phyloP scores from a whole-genome alignment of 352 stramenopile species.

The Blastocystis sp. region DNA sequence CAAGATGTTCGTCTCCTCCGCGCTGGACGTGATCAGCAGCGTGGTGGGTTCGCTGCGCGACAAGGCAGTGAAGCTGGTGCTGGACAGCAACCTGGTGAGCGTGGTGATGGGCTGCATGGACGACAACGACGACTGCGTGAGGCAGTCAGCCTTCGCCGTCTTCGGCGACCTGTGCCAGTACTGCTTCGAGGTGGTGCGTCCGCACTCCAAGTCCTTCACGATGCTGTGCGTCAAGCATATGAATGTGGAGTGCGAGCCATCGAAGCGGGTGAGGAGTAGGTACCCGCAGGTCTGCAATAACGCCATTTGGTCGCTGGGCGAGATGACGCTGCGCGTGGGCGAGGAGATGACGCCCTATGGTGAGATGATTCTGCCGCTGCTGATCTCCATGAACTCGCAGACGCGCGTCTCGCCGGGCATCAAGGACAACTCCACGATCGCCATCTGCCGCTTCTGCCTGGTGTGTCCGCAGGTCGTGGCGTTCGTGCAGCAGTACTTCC shows the following conservation, averaged over 20 bases:
- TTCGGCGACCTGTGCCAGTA: conserved; percentile 51
- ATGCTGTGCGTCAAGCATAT: conserved; percentile 66
- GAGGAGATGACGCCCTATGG: conserved; percentile 3
- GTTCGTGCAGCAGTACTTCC: conserved; percentile 12
- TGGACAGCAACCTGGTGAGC: neutral
- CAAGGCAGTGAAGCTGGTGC: neutral
- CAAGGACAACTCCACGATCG: conserved; percentile 34
- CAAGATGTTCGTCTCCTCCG: conserved; percentile 50
- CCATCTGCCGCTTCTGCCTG: conserved; percentile 29
- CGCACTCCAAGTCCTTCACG: conserved; percentile 3
- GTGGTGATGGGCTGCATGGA: conserved; percentile 50
- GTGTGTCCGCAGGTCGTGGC: neutral
- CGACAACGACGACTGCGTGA: conserved; percentile 34
- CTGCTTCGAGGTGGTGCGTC: neutral
- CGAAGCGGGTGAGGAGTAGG: neutral
- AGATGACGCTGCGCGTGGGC: conserved; percentile 24
- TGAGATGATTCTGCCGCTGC: conserved; percentile 6
- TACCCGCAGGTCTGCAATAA: conserved; percentile 62
- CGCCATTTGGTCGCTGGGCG: conserved; percentile 44
- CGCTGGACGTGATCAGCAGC: conserved; percentile 51
- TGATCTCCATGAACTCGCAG: conserved; percentile 38
- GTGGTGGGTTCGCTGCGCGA: conserved; percentile 5
- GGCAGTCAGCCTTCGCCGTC: conserved; percentile 30
- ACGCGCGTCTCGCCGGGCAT: neutral
- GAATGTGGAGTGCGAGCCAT: conserved; percentile 29